Evolutionary conservation across 108 stramenopile genomes (phyloP).

Genomic region (Stephanodiscus minutulus): DNA sequence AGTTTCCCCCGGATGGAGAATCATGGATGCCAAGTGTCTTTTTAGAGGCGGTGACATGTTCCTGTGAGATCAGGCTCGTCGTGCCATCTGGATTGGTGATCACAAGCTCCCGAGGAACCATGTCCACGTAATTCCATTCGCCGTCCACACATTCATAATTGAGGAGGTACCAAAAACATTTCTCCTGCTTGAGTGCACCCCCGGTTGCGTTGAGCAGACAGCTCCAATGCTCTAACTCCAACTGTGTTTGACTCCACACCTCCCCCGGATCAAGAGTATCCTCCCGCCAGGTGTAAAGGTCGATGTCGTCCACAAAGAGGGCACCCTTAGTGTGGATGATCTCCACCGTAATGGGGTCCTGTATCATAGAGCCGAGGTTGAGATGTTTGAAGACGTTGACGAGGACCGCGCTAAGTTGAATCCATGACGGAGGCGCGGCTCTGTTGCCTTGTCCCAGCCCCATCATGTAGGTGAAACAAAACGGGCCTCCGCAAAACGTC

Average conservation of each 20-base stretch:
- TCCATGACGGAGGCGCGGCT: not conserved
- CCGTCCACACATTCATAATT: not conserved
- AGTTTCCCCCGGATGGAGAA: not conserved
- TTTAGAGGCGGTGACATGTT: no score
- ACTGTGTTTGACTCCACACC: not conserved
- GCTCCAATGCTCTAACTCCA: not conserved
- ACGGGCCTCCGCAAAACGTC: not conserved
- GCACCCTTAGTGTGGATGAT: not conserved
- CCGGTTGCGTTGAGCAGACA: not conserved
- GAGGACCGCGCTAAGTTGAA: not conserved
- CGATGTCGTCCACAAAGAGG: not conserved
- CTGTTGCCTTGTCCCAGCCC: not conserved
- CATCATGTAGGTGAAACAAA: not conserved
- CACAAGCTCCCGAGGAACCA: not conserved
- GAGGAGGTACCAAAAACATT: not conserved
- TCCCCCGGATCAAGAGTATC: not conserved
- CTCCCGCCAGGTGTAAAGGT: not conserved
- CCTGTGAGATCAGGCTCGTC: not conserved
- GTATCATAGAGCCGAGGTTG: not conserved
- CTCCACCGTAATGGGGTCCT: not conserved
- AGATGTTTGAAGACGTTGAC: not conserved
- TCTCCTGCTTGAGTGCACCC: not conserved
- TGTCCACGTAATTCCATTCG: not conserved
- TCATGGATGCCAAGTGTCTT: no score
- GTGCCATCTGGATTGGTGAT: not conserved